phyloP scores from a whole-genome alignment of 495 filamentous ascomycete genomes.

The Pyronema omphalodes region DNA sequence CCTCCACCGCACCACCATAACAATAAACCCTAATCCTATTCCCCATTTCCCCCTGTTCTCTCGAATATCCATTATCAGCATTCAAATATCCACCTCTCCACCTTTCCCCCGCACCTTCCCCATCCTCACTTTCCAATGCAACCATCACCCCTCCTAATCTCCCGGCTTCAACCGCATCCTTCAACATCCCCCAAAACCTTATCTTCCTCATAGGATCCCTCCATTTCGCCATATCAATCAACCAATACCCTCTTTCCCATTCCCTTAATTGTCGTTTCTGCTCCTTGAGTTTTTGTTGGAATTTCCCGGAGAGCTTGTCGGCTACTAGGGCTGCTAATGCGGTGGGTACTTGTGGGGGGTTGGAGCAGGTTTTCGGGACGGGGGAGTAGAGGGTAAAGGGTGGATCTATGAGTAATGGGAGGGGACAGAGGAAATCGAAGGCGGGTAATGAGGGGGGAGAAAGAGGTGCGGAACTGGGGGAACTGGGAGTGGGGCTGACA shows the following conservation, averaged over 20 bases:
- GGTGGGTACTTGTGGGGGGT: slow-evolving; percentile 9
- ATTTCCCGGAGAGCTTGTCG: slow-evolving; percentile 8
- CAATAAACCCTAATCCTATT: slow-evolving; percentile 16
- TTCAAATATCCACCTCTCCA: neutral
- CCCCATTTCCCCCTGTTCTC: neutral
- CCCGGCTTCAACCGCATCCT: slow-evolving; percentile 11
- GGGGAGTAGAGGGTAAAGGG: slow-evolving; percentile 13
- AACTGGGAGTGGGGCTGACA: neutral
- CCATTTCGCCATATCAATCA: slow-evolving; percentile 16
- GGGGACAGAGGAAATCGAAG: slow-evolving; percentile 2
- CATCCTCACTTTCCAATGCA: slow-evolving; percentile 8
- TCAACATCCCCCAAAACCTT: slow-evolving; percentile 15
- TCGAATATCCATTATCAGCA: no score
- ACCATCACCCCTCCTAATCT: slow-evolving; percentile 13
- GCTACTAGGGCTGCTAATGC: slow-evolving; percentile 7
- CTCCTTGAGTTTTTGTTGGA: slow-evolving; percentile 11
- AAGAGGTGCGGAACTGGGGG: neutral
- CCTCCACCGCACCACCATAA: slow-evolving; percentile 14
- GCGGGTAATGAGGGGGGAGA: neutral
- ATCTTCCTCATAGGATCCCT: slow-evolving; percentile 7
- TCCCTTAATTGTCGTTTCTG: slow-evolving; percentile 13
- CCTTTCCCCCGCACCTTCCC: neutral
- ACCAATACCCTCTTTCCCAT: slow-evolving; percentile 19
- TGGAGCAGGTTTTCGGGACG: slow-evolving; percentile 8
- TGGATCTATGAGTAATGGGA: slow-evolving; percentile 10